Percentiles rank a stretch among this genome's conserved stretches.
phyloP scores from a whole-genome alignment of 768 basidiomycete genomes.

The Hygrophoropsis aurantiaca region DNA sequence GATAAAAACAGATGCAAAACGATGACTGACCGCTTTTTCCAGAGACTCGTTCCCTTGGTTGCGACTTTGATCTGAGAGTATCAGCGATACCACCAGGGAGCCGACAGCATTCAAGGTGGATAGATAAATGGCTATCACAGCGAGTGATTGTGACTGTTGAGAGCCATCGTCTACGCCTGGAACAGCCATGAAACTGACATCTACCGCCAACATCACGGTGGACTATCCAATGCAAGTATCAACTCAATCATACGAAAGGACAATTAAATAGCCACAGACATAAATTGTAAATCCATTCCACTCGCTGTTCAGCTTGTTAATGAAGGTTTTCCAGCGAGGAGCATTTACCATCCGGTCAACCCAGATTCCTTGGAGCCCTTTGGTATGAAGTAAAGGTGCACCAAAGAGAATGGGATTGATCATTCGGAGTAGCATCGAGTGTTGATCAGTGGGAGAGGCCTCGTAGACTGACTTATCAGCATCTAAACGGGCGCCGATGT shows the following conservation, averaged over 20 bases:
- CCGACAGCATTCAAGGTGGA: constrained; percentile 36
- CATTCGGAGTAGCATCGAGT: constrained; percentile 35
- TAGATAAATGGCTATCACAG: constrained; percentile 34
- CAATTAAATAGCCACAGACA: constrained; percentile 29
- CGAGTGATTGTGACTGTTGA: constrained; percentile 8
- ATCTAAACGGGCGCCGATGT: constrained; percentile 35
- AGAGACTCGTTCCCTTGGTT: constrained; percentile 19
- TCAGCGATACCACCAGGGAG: constrained; percentile 32
- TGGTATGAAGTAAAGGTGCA: constrained; percentile 44
- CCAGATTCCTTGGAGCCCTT: constrained; percentile 41
- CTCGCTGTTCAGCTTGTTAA: constrained; percentile 42
- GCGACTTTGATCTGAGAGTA: constrained; percentile 38
- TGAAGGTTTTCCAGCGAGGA: constrained; percentile 39
- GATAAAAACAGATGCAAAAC: background rate
- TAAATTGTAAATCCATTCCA: constrained; percentile 51
- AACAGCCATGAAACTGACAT: constrained; percentile 54
- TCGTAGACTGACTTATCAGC: constrained; percentile 24
- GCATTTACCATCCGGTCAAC: constrained; percentile 42
- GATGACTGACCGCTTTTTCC: constrained; percentile 26
- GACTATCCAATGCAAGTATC: constrained; percentile 29
- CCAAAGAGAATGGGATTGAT: constrained; percentile 43
- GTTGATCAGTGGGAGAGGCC: constrained; percentile 6
- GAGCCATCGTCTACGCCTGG: constrained; percentile 30
- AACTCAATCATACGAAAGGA: background rate
- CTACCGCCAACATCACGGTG: constrained; percentile 52